Evolutionary conservation across 2,329 filamentous ascomycete species (phyloP), one percentile per base, ranked within the genome.

Genomic region (Trichoderma sp.): DNA sequence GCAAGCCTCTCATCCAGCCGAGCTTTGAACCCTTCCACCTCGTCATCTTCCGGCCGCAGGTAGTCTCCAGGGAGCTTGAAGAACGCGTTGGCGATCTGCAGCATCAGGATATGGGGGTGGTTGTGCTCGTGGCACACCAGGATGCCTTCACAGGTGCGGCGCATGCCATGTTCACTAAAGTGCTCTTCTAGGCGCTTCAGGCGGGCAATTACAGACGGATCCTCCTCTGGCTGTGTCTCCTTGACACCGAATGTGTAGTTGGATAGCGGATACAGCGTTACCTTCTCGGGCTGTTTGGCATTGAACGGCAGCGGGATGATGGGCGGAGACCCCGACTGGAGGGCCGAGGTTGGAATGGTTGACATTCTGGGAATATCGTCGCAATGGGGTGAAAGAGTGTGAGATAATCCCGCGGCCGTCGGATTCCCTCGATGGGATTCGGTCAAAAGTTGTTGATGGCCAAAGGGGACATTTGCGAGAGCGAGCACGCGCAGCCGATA

Each of bases 241-340:
- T 99, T 99, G 73, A 97, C 97, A 74, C 95, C 95, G 79, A 99
- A 98, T 28, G 96, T 98, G 86, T 99, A 99, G 87, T 98, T 99
- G 76, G 94, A 97, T 63, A 99, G 89, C 39, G 96, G 96, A 80
- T 95, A 98, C 30, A 99, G 89, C 68, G 93, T 93, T 79, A 99
- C 95, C 2, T 94, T 96, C 77, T 91, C 85, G 39, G 95, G 94
- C 82, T 99, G 96, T 81, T 95, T 94, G 67, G 89, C 91, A 80
- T 95, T 93, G 88, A 99, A 99, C 76, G 90, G 84, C 74, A 93
- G 90, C 30, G 95, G 94, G 68, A 93, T 88, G 74, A 91, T 90
- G 28, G 95, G 94, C 82, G 92, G 91, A 75, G 91, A 88, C 70
- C 90, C 92, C 82, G 93, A 95, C 82, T 95, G 92, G 64, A 94